Evolutionary conservation across 2,329 filamentous ascomycete species (phyloP).

Genomic region (Acrodontium crateriforme): DNA sequence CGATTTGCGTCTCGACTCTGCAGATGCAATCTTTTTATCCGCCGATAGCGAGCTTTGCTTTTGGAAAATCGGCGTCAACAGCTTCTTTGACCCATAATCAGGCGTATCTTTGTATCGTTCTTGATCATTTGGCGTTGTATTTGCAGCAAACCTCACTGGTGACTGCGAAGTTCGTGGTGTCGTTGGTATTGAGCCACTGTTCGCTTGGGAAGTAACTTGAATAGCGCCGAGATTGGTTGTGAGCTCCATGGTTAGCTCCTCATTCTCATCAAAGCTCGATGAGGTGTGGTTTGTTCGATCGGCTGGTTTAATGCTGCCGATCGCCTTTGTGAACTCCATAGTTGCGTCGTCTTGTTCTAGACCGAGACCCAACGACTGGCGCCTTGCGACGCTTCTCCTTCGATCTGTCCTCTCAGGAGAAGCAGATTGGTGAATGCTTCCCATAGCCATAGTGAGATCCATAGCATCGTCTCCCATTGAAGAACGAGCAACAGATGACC

Average conservation of each 20-base stretch:
- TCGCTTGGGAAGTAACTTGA: slow-evolving; percentile 16
- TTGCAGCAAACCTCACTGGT: slow-evolving; percentile 30
- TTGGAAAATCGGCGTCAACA: slow-evolving; percentile 22
- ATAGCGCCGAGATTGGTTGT: slow-evolving; percentile 36
- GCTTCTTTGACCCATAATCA: slow-evolving; percentile 24
- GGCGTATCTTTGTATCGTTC: slow-evolving; percentile 42
- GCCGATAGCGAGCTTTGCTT: slow-evolving; percentile 15
- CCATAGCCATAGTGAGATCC: slow-evolving; percentile 26
- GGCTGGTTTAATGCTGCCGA: slow-evolving; percentile 28
- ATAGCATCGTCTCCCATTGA: slow-evolving; percentile 28
- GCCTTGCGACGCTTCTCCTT: slow-evolving; percentile 21
- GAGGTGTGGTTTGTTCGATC: slow-evolving; percentile 6
- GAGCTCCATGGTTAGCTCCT: slow-evolving; percentile 40
- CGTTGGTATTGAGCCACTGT: slow-evolving; percentile 6
- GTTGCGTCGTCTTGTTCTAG: slow-evolving; percentile 32
- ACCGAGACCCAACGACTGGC: slow-evolving; percentile 21
- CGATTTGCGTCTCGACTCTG: slow-evolving; percentile 8
- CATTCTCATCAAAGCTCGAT: slow-evolving; percentile 24
- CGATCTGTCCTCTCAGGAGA: slow-evolving; percentile 15
- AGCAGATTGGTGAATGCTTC: slow-evolving; percentile 17
- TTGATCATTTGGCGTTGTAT: slow-evolving; percentile 44
- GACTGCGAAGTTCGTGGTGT: slow-evolving; percentile 30
- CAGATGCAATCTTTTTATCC: slow-evolving; percentile 12
- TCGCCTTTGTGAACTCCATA: slow-evolving; percentile 43
- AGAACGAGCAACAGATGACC: slow-evolving; percentile 22